These are phyloP conservation scores for Guyanaporus albipodus DNA, from an alignment of 768 basidiomycete genomes.

Conservation along the genomic window DNA sequence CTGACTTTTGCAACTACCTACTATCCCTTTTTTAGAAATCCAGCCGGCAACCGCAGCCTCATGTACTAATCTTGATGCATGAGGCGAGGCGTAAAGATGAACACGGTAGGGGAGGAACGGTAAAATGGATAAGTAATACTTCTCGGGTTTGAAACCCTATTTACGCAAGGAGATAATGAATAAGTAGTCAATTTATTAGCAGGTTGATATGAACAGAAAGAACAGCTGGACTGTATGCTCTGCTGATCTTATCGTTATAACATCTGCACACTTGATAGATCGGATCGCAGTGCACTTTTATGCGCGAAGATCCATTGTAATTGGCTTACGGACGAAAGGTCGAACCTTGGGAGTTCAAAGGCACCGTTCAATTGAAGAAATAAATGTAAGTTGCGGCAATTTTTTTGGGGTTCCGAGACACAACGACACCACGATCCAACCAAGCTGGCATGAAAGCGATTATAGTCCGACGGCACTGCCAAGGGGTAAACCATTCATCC, in stretches of 20 bases:
- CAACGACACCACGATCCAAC: slow-evolving; percentile 6
- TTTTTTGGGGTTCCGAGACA: slow-evolving; percentile 5
- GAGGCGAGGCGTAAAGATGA: slow-evolving; percentile 1
- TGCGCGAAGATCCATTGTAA: not conserved
- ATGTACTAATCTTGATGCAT: slow-evolving; percentile 10
- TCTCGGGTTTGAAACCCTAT: slow-evolving; percentile 10
- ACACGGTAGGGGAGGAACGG: slow-evolving; percentile 8
- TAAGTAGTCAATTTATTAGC: slow-evolving; percentile 2
- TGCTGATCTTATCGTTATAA: not conserved
- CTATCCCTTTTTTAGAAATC: not conserved
- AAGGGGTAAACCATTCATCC: slow-evolving; percentile 1
- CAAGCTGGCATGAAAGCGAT: not conserved
- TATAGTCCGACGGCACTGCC: slow-evolving; percentile 18
- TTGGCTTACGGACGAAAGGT: not conserved
- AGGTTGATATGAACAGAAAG: not conserved
- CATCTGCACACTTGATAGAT: not conserved
- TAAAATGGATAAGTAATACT: slow-evolving; percentile 1
- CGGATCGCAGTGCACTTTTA: not conserved
- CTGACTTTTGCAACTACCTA: not conserved
- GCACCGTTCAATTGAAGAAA: slow-evolving; percentile 9
- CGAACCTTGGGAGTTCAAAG: not conserved
- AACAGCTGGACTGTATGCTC: not conserved
- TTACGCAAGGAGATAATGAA: not conserved
- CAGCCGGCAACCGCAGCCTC: slow-evolving; percentile 21
- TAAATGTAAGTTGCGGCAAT: slow-evolving; percentile 4